Conservation (phyloP, 495 filamentous ascomycete genomes). For the Xylaria venustula region DNA sequence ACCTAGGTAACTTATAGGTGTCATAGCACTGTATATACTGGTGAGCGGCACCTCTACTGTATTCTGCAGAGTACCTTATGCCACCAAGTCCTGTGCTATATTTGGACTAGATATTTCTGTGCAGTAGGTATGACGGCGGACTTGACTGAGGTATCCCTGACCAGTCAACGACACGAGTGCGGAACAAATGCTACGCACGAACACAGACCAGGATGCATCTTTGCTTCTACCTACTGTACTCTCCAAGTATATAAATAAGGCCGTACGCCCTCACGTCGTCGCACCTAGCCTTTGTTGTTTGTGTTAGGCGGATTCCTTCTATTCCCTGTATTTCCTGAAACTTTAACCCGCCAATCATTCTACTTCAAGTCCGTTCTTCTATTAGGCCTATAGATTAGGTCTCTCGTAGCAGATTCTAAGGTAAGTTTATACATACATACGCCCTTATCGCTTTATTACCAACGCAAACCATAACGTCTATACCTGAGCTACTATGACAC, state of each 20-base stretch:
- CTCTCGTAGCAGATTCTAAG: not conserved
- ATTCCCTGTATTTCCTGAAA: constrained; percentile 4
- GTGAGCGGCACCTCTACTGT: too few species aligned
- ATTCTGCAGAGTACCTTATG: too few species aligned
- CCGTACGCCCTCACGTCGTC: not conserved
- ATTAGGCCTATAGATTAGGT: not conserved
- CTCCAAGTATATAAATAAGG: not conserved
- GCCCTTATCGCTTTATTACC: too few species aligned
- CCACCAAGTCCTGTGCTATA: constrained; percentile 6
- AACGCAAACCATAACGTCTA: too few species aligned
- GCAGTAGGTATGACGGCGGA: too few species aligned
- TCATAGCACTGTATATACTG: too few species aligned
- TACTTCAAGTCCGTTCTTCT: not conserved
- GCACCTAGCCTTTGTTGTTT: not conserved
- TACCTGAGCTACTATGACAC: too few species aligned
- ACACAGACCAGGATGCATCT: not conserved
- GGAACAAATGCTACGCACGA: not conserved
- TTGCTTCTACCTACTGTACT: not conserved
- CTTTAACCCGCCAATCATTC: not conserved
- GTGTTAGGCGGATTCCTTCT: not conserved
- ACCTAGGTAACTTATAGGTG: too few species aligned
- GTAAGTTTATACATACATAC: not conserved
- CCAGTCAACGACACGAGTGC: too few species aligned
- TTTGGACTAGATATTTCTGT: too few species aligned
- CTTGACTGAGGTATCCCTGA: too few species aligned